phyloP scores from a whole-genome alignment of 2,329 filamentous ascomycete species.

The Orbilia javanica region DNA sequence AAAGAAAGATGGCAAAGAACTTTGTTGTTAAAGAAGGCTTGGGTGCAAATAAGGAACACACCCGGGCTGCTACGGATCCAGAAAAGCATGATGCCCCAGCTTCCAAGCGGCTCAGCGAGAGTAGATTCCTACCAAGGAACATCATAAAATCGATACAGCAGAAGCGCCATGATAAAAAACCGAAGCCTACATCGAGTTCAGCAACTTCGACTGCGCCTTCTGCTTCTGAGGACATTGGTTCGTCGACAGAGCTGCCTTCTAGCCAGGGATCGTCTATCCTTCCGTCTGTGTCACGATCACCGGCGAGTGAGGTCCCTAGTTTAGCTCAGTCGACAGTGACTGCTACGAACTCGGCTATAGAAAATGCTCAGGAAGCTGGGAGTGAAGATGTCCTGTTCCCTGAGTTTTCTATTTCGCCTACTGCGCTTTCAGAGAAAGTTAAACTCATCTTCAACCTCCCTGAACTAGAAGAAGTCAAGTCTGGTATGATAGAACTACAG shows the following conservation, averaged over 20 bases:
- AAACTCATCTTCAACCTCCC: constrained; percentile 90
- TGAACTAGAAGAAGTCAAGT: constrained; percentile 83
- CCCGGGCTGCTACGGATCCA: constrained; percentile 49
- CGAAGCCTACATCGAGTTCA: constrained; percentile 39
- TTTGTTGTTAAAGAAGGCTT: constrained; percentile 40
- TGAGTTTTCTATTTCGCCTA: constrained; percentile 56
- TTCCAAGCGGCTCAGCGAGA: constrained; percentile 49
- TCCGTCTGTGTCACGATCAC: constrained; percentile 57
- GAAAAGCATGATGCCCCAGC: constrained; percentile 40
- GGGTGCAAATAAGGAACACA: constrained; percentile 37
- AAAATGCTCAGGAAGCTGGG: constrained; percentile 60
- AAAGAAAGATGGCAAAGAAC: constrained; percentile 46
- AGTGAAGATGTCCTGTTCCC: constrained; percentile 59
- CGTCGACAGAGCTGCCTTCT: constrained; percentile 49
- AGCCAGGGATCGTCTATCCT: constrained; percentile 45
- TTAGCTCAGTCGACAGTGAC: constrained; percentile 54
- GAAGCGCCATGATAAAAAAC: constrained; percentile 51
- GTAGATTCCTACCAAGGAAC: constrained; percentile 49
- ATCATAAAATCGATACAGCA: constrained; percentile 56
- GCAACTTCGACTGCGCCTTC: constrained; percentile 20
- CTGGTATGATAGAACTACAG: constrained; percentile 68
- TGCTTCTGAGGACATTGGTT: constrained; percentile 43
- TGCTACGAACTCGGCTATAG: constrained; percentile 59
- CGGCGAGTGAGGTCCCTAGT: constrained; percentile 53
- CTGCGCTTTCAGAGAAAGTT: constrained; percentile 74